phyloP scores from a whole-genome alignment of 129 eudicot species.

The Helichrysum umbraculigerum region DNA sequence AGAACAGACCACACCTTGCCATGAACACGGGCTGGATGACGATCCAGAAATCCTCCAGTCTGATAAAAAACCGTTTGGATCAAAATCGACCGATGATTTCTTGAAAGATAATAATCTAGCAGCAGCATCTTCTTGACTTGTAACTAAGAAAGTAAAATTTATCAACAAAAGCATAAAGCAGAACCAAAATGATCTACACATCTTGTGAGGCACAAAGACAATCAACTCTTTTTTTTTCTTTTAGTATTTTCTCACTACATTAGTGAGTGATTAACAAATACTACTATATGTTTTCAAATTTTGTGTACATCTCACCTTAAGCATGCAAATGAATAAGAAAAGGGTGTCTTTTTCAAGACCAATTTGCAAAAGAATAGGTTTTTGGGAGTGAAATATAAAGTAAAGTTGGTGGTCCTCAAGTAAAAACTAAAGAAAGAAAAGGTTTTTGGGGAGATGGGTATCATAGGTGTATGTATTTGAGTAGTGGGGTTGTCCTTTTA shows the following conservation, averaged over 20 bases:
- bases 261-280: conserved; percentile 16
- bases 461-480: neutral
- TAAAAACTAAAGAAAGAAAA: neutral
- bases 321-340: conserved; percentile 38
- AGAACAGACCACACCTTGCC: conserved; percentile 67
- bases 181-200: conserved; percentile 24
- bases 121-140: conserved; percentile 35
- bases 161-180: conserved; percentile 34
- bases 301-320: conserved; percentile 11
- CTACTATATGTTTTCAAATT: neutral
- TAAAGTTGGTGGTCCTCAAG: conserved; percentile 1
- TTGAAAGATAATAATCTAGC: conserved; percentile 49
- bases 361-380: neutral
- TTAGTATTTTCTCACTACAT: conserved; percentile 39
- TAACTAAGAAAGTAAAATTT: conserved; percentile 26
- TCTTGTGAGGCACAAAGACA: conserved; percentile 29
- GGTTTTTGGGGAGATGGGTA: neutral
- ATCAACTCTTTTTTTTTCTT: conserved; percentile 8
- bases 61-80: conserved; percentile 54
- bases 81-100: conserved; percentile 54
- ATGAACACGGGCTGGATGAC: conserved; percentile 53
- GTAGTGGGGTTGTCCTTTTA: conserved; percentile 3
- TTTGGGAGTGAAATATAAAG: neutral
- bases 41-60: conserved; percentile 48
- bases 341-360: neutral